Percentiles rank a stretch among this genome's conserved stretches.
Conservation (phyloP, 2,329 filamentous ascomycete species). For the Pyricularia sp. region DNA sequence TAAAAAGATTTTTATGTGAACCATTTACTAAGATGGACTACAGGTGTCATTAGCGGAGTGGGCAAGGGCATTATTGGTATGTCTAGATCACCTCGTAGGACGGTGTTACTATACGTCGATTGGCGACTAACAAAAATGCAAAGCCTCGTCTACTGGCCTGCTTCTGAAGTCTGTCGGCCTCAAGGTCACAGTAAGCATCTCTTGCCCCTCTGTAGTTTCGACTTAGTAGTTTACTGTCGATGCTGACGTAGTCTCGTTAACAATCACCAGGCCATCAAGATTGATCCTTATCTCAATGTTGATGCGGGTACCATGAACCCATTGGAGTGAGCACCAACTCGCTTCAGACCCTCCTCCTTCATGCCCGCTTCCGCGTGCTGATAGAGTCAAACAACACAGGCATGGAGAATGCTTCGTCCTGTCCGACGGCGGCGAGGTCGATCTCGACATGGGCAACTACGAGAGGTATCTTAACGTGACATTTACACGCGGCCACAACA, state of each 20-base stretch:
- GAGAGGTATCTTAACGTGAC: conserved; percentile 69
- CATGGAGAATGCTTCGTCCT: conserved; percentile 89
- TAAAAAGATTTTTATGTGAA: not conserved
- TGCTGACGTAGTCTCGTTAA: not conserved
- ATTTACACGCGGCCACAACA: conserved; percentile 81
- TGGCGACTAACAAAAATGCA: not conserved
- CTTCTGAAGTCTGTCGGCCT: conserved; percentile 73
- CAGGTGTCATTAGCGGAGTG: conserved; percentile 15
- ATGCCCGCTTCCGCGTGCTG: not conserved
- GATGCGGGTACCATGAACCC: conserved; percentile 25
- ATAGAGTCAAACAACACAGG: conserved; percentile 26
- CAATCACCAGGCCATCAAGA: conserved; percentile 27
- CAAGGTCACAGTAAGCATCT: conserved; percentile 50
- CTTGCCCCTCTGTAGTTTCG: conserved; percentile 46
- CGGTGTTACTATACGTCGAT: not conserved
- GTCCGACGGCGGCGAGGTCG: conserved; percentile 64
- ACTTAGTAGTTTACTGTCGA: not conserved
- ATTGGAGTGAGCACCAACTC: conserved; percentile 18
- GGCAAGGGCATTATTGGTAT: conserved; percentile 15
- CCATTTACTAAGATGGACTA: not conserved
- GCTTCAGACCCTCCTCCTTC: conserved; percentile 1
- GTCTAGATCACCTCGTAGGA: not conserved
- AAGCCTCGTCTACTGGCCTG: conserved; percentile 35
- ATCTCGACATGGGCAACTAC: conserved; percentile 49
- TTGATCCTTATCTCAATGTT: conserved; percentile 40